Evolutionary conservation across 2,329 filamentous ascomycete genomes (phyloP), one percentile per base, ranked within the genome.

Genomic region (Cordyceps pruinosa): DNA sequence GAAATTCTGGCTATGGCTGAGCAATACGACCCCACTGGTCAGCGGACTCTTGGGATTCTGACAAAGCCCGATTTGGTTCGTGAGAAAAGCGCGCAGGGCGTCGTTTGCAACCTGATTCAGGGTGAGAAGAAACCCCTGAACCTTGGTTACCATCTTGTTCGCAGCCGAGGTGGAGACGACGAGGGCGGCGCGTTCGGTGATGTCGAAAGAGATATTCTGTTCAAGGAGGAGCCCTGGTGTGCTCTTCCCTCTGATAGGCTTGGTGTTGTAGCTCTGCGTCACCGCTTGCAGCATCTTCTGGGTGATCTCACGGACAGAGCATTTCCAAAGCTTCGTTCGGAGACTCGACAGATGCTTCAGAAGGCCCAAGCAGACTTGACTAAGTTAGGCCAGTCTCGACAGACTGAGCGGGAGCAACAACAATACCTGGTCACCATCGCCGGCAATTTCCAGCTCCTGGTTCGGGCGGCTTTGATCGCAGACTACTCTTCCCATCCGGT

Each of bases 51-150:
- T 1, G 73, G 74, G 0, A 68, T 79, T 3, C 64, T 80, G 1
- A 80, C 77, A 0, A 79, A 79, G 60, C 73, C 75, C 0, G 76
- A 80, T 55, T 66, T 74, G 0, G 69, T 77, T 41, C 28, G 37
- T 4, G 64, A 67, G 41, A 45, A 47, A 0, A 64, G 60, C 13
- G 64, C 59, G 0, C 59, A 65, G 1, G 53, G 52, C 4, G 59
- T 57, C 6, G 58, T 60, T 2, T 58, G 61, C 37, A 53, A 60
- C 9, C 46, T 66, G 0, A n/a, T 66, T 1, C 25, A 42, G 1
- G 62, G 64, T 5, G 58, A 61, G n/a, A 51, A 60, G 2, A 58
- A 60, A 9, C 60, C 56, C 1, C 58, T 66, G 1, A 58, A 59
- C 5, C 58, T 67, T 4, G 64, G 65, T 0, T 67, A 66, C 49